These are phyloP conservation scores for Trichophyton equinum DNA, from an alignment of 2,329 filamentous ascomycete species.

Conservation along the genomic window DNA sequence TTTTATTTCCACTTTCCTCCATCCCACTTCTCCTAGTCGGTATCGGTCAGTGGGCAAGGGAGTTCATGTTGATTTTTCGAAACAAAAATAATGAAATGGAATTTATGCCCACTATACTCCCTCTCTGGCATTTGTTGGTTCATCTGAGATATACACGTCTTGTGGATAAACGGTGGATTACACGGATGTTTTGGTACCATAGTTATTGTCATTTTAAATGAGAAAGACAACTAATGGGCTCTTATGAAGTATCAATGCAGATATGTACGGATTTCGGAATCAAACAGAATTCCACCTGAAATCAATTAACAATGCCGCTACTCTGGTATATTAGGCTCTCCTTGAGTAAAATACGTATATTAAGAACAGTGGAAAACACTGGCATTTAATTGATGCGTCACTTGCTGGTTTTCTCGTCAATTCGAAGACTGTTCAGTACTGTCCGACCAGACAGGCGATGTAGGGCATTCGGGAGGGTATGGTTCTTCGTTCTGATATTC, in stretches of 20 bases:
- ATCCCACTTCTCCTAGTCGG: slow-evolving; percentile 8
- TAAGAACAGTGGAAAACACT: not conserved
- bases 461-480: not conserved
- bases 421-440: not conserved
- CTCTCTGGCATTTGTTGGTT: not conserved
- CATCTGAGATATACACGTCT: not conserved
- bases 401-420: no score
- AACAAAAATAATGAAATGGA: slow-evolving; percentile 9
- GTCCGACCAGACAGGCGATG: not conserved
- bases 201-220: not conserved
- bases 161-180: not conserved
- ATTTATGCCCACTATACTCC: slow-evolving; percentile 3
- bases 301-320: not conserved
- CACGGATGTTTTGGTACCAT: not conserved
- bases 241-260: not conserved
- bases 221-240: not conserved
- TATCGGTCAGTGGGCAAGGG: slow-evolving; percentile 11
- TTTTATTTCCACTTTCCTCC: slow-evolving; percentile 5
- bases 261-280: not conserved
- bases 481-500: not conserved
- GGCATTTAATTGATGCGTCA: not conserved
- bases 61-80: slow-evolving; percentile 10
- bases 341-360: not conserved
- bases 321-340: no score
- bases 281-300: not conserved